Base-by-base conservation (phyloP, 1,284 basidiomycete species). In the Ceratobasidium sp. region DNA sequence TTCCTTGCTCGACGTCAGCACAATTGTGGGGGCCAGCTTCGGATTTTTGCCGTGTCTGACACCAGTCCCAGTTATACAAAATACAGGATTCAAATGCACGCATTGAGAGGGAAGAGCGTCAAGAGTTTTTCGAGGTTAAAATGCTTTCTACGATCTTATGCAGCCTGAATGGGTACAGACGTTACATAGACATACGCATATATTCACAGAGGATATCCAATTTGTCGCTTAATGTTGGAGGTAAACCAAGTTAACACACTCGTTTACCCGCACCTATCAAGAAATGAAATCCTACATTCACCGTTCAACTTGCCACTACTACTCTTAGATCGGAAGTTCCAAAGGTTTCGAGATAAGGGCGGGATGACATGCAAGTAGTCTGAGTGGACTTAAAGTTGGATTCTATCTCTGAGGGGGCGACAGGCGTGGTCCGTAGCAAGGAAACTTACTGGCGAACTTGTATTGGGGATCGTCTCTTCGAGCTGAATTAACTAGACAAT, bases 221-320 rank as follows among this genome's bases (percentile, higher is more conserved):
- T 78, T 75, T 81, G 79, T 4, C 79, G 79, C 8, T 79, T 80
- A 72, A 77, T 66, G 50, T 53, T 60, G 2, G 74, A 76, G 19
- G 77, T 77, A 36, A 77, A 84, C 79, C 82, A 79, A 36, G 31
- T 36, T 54, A 48, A 48, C 5, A 36, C 29, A 47, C 9, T 27
- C 50, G 14, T 17, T 62, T 15, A 5, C 45, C 29, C 8, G 9
- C 44, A 5, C 17, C 6, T 22, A 8, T 14, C n/a, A 31, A 3
- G 27, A 33, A 7, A 11, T 24, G 22, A 9, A 27, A 24, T 15
- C 11, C 8, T n/a, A 4, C 9, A 54, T 60, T 41, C 41, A 74
- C 72, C 59, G 72, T 53, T 84, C 85, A 69, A 85, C 85, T 74
- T 86, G 84, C 84, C 84, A 86, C 1, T 84, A 84, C 72, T 86